phyloP scores from a whole-genome alignment of 192 early-diverging fungal species.

The Funneliformis geosporum region DNA sequence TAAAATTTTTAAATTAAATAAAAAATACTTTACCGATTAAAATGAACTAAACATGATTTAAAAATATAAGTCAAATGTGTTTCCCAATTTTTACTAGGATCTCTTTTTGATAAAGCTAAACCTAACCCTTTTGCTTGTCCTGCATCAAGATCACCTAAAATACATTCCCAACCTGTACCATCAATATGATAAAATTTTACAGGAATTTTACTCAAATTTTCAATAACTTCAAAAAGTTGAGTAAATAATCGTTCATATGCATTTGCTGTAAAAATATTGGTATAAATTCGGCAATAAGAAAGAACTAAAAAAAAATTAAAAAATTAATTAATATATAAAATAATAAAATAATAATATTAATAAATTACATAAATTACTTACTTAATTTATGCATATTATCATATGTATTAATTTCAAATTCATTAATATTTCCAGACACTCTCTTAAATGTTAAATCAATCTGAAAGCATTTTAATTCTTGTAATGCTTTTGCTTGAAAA shows the following conservation, averaged over 20 bases:
- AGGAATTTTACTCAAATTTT: not conserved
- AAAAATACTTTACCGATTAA: not conserved
- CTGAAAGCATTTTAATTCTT: not conserved
- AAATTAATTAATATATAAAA: not conserved
- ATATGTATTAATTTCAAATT: conserved; percentile 2
- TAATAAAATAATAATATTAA: not conserved
- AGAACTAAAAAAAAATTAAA: not conserved
- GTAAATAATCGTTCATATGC: not conserved
- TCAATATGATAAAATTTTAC: conserved; percentile 1
- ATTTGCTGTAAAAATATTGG: not conserved
- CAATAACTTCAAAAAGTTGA: not conserved
- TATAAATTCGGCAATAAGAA: not conserved
- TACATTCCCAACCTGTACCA: not conserved
- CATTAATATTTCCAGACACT: not conserved
- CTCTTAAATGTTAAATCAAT: conserved; percentile 3
- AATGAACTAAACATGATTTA: not conserved
- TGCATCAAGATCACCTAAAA: not conserved
- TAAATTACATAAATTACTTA: not conserved
- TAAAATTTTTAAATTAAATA: not conserved
- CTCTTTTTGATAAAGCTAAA: not conserved
- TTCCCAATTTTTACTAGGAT: not conserved
- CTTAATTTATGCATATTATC: not conserved
- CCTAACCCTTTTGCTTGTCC: not conserved
- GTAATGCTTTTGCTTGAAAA: not conserved
- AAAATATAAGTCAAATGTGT: conserved; percentile 14